phyloP scores from a whole-genome alignment of 1,284 basidiomycete genomes.

The Leucoagaricus sp. region DNA sequence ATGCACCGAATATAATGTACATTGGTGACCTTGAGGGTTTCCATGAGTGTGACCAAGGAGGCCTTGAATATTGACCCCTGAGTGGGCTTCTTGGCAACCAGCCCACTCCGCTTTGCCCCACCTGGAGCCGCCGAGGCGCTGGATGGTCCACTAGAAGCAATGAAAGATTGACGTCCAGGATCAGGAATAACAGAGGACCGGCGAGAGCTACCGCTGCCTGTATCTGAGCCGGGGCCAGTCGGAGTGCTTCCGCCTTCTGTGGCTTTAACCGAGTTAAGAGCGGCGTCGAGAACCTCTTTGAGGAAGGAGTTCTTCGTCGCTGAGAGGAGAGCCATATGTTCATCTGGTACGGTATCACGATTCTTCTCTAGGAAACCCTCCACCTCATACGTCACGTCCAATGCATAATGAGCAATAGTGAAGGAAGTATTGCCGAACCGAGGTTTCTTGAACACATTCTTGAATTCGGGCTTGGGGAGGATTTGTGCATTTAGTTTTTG shows the following conservation, averaged over 20 bases:
- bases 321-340: slow-evolving; percentile 89
- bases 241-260: slow-evolving; percentile 63
- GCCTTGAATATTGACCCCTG: slow-evolving; percentile 99
- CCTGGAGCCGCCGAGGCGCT: slow-evolving; percentile 31
- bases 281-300: slow-evolving; percentile 91
- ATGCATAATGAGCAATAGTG: slow-evolving; percentile 97
- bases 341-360: slow-evolving; percentile 97
- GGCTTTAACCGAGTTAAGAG: slow-evolving; percentile 73
- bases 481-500: slow-evolving; percentile 94
- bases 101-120: slow-evolving; percentile 64
- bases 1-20: slow-evolving; percentile 99
- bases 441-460: slow-evolving; percentile 95
- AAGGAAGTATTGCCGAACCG: slow-evolving; percentile 97
- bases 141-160: slow-evolving; percentile 45
- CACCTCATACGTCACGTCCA: slow-evolving; percentile 97
- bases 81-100: slow-evolving; percentile 86
- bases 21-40: slow-evolving; percentile 96
- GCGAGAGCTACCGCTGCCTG: slow-evolving; percentile 70
- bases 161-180: slow-evolving; percentile 76
- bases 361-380: slow-evolving; percentile 99
- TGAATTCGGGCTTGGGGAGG: slow-evolving; percentile 82
- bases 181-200: slow-evolving; percentile 84
- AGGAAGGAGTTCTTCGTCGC: slow-evolving; percentile 90
- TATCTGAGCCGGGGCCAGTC: slow-evolving; percentile 74
- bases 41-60: slow-evolving; percentile 94